A percentile compares a stretch with the other conserved stretches of the same genome.
Conservation (phyloP, 345 rosid genomes). For the Durio zibethinus region DNA sequence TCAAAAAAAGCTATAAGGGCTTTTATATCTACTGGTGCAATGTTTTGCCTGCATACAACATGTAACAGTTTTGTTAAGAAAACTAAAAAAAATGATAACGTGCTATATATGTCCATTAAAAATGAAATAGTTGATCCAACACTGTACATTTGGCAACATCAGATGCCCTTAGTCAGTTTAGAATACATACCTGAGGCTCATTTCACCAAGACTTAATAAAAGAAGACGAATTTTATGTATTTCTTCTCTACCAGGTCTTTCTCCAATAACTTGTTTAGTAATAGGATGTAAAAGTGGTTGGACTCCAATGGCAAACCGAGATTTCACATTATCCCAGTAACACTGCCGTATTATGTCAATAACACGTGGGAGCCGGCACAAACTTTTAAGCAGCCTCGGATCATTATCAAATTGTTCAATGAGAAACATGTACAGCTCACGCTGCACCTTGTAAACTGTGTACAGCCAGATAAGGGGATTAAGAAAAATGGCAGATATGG, state of each 20-base stretch:
- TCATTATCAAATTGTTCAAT: constrained; percentile 82
- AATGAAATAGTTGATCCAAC: not conserved
- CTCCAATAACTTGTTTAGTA: constrained; percentile 53
- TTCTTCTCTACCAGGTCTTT: constrained; percentile 81
- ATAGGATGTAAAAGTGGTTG: constrained; percentile 75
- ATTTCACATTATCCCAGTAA: constrained; percentile 78
- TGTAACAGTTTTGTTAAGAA: constrained; percentile 9
- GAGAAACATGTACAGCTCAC: constrained; percentile 92
- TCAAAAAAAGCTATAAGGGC: constrained; percentile 79
- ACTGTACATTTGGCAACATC: not conserved
- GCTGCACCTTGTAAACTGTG: constrained; percentile 82
- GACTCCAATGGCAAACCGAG: constrained; percentile 61
- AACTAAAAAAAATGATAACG: constrained; percentile 20
- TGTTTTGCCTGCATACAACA: constrained; percentile 60
- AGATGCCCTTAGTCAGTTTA: not conserved
- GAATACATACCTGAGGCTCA: constrained; percentile 75
- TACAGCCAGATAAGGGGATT: constrained; percentile 86
- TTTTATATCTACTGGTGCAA: constrained; percentile 63
- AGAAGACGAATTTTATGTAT: constrained; percentile 92
- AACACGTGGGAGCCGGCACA: constrained; percentile 74
- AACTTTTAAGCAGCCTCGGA: constrained; percentile 67
- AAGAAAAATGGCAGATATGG: constrained; percentile 79
- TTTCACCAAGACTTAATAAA: constrained; percentile 90
- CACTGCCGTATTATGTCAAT: constrained; percentile 73
- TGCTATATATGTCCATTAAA: not conserved